Evolutionary conservation across 148 eudicot genomes (phyloP), one percentile per base, ranked within the genome.

Genomic region (Camellia japonica): DNA sequence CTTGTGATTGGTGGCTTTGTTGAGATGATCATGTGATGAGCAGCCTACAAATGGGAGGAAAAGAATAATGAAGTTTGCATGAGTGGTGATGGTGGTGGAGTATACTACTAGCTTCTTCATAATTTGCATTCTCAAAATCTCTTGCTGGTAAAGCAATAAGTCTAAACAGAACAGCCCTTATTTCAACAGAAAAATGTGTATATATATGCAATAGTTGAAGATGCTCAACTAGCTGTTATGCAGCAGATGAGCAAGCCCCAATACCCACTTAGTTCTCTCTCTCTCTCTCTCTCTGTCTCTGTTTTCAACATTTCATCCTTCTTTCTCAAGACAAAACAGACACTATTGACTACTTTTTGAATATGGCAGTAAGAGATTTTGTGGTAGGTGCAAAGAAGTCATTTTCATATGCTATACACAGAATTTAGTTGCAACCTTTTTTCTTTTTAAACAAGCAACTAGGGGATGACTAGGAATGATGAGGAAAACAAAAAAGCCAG

Each of bases 1-100:
- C 74, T 79, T 79, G 68, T 58, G 75, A 47, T 10, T 69, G 62
- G 7, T 79, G 76, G 64, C 38, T 67, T 68, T 41, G 68, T 13
- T 10, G 81, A 23, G 5, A 7, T 76, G 79, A 43, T 62, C 79
- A 62, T 54, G 71, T 63, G 72, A 56, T 20, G 73, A 77, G 80
- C 80, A 77, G 7, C 72, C 73, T 7, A 78, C 75, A 19, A 64
- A 77, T 64, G 60, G 58, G 0, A 64, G 71, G 14, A 54, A 3
- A 56, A 78, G 74, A 69, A 78, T 51, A 43, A 69, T 41, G 18
- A 55, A 56, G 14, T 9, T 78, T 68, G 66, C 10, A 68, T 46
- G 13, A 77, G 43, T 15, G 38, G 38, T 30, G 1, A 1, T 15
- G 1, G 7, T 47, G 52, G 44, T 52, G 20, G 41, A 67, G 42